These are phyloP conservation scores for Suhomyces kunorum DNA, from an alignment of 1,139 yeast species.

Conservation along the genomic window DNA sequence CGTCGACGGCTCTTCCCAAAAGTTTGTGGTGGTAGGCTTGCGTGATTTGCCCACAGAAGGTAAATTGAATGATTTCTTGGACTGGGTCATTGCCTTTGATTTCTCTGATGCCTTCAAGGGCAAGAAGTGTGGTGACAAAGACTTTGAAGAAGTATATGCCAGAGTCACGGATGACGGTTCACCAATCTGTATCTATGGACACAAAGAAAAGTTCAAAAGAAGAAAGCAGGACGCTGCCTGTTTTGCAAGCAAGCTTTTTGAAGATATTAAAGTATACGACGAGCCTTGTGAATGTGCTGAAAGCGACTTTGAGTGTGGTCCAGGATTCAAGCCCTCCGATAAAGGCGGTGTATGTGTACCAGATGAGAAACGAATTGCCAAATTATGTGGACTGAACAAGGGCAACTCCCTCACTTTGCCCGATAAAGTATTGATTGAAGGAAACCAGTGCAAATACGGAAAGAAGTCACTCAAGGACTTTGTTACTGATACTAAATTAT, in stretches of 20 bases:
- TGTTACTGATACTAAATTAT: constrained; percentile 24
- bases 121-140: constrained; percentile 51
- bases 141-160: constrained; percentile 71
- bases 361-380: constrained; percentile 34
- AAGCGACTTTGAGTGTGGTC: constrained; percentile 72
- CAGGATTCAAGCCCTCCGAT: constrained; percentile 49
- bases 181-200: constrained; percentile 75
- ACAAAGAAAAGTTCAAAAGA: constrained; percentile 62
- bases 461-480: constrained; percentile 30
- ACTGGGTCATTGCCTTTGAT: constrained; percentile 53
- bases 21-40: constrained; percentile 58
- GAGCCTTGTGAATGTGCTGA: constrained; percentile 67
- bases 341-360: constrained; percentile 57
- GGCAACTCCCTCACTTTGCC: constrained; percentile 29
- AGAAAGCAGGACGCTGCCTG: constrained; percentile 72
- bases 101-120: constrained; percentile 60
- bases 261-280: constrained; percentile 57
- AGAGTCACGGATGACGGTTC: constrained; percentile 48
- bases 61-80: constrained; percentile 16
- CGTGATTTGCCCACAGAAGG: constrained; percentile 29
- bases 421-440: constrained; percentile 44
- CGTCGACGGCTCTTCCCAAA: constrained; percentile 72
- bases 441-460: constrained; percentile 48
- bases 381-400: constrained; percentile 27
- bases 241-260: constrained; percentile 60